Evolutionary conservation across 1,284 basidiomycete genomes (phyloP).

Genomic region (Irpex sp.): DNA sequence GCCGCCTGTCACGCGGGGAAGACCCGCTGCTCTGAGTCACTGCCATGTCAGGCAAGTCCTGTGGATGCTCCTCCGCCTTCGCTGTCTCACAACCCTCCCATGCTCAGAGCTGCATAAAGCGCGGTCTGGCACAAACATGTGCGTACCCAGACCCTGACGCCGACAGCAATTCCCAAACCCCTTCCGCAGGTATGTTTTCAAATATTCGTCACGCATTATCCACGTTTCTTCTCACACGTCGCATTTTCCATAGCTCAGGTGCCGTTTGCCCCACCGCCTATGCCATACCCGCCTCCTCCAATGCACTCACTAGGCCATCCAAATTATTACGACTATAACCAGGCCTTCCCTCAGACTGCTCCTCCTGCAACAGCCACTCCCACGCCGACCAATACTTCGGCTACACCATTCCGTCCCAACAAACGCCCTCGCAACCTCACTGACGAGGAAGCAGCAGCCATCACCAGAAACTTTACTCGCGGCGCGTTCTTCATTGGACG

Average conservation of each 20-base stretch:
- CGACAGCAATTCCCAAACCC: conserved; percentile 37
- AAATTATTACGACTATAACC: conserved; percentile 70
- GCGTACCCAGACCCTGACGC: conserved; percentile 73
- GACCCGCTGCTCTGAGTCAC: conserved; percentile 70
- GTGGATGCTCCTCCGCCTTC: conserved; percentile 9
- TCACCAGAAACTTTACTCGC: conserved; percentile 70
- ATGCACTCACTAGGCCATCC: conserved; percentile 49
- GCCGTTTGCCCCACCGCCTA: conserved; percentile 15
- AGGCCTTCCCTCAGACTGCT: conserved; percentile 43
- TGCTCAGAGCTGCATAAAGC: conserved; percentile 66
- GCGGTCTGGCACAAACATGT: conserved; percentile 60
- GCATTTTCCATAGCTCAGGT: conserved; percentile 4
- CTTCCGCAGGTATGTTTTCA: conserved; percentile 37
- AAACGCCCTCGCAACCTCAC: conserved; percentile 72
- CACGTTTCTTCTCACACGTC: background rate
- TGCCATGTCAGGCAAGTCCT: conserved; percentile 66
- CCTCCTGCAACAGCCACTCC: conserved; percentile 50
- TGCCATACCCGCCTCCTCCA: conserved; percentile 20
- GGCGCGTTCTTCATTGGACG: conserved; percentile 75
- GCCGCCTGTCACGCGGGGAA: conserved; percentile 76
- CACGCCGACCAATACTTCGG: conserved; percentile 35
- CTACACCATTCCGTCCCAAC: conserved; percentile 63
- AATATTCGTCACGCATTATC: conserved; percentile 3
- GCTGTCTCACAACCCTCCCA: conserved; percentile 8
- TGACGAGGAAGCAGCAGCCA: conserved; percentile 73